These are phyloP conservation scores for Lactarius sanguifluus DNA, from an alignment of 768 basidiomycete species.

Conservation along the genomic window DNA sequence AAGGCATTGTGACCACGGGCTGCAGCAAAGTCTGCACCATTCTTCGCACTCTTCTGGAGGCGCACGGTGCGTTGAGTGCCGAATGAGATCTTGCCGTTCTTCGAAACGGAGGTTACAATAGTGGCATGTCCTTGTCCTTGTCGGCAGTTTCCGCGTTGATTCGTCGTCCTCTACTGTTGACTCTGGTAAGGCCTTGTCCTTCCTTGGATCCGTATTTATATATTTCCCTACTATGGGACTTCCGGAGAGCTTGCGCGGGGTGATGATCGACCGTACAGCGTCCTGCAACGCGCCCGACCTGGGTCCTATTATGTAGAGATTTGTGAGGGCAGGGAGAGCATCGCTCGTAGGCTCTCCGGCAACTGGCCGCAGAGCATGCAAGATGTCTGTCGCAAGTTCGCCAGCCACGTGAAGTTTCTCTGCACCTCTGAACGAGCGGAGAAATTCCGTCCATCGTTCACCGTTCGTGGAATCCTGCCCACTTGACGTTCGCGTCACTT, in stretches of 20 bases:
- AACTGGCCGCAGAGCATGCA: background rate
- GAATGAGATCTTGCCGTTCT: background rate
- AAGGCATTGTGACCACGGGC: background rate
- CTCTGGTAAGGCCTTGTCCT: background rate
- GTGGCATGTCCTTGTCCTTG: background rate
- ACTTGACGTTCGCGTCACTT: background rate
- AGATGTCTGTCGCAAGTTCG: background rate
- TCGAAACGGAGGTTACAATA: background rate
- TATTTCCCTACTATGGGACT: background rate
- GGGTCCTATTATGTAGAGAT: background rate
- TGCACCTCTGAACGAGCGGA: background rate
- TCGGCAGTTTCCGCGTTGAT: background rate
- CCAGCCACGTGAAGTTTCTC: background rate
- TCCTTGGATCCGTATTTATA: background rate
- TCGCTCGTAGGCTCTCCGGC: background rate
- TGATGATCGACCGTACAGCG: background rate
- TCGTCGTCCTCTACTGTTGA: background rate
- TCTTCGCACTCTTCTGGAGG: background rate
- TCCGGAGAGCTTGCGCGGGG: background rate
- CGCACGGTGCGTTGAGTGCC: background rate
- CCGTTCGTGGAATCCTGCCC: background rate
- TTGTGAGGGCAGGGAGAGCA: background rate
- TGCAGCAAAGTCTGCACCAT: background rate
- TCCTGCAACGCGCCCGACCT: background rate
- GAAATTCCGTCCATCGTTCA: background rate